Conservation (phyloP, 768 basidiomycete genomes). For the Crassisporium funariophilum region DNA sequence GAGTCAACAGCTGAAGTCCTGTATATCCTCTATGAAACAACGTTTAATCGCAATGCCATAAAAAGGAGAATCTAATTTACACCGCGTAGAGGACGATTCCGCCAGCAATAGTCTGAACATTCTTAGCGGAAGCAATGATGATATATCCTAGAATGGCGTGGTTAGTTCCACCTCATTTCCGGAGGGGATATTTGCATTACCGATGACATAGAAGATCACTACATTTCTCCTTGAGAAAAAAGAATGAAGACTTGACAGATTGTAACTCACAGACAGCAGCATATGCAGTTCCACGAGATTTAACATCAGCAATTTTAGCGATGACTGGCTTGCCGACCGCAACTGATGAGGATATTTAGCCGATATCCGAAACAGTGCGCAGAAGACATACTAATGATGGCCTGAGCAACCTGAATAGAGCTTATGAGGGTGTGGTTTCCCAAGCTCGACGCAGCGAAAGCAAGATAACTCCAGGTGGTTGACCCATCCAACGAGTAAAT, state of each 20-base stretch:
- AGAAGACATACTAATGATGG: constrained; percentile 49
- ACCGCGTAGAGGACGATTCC: constrained; percentile 62
- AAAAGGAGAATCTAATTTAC: constrained; percentile 26
- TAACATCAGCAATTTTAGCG: constrained; percentile 73
- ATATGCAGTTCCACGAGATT: constrained; percentile 68
- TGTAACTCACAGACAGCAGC: constrained; percentile 50
- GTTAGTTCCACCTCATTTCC: not conserved
- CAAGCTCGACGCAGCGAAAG: constrained; percentile 56
- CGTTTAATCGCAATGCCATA: constrained; percentile 7
- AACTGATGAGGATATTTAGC: no score
- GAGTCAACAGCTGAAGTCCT: constrained; percentile 65
- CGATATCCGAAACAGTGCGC: not conserved
- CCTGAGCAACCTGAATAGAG: constrained; percentile 55
- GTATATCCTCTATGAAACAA: constrained; percentile 56
- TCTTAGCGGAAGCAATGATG: constrained; percentile 53
- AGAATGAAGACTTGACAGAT: not conserved
- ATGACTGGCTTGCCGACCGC: constrained; percentile 65
- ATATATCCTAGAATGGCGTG: constrained; percentile 41
- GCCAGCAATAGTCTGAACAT: constrained; percentile 46
- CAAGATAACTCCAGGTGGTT: constrained; percentile 68
- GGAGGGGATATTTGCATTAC: constrained; percentile 29
- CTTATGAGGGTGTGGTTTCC: constrained; percentile 55
- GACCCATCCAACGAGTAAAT: constrained; percentile 75
- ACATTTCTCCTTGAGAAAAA: not conserved
- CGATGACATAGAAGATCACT: constrained; percentile 64